Evolutionary conservation across 2,329 filamentous ascomycete genomes (phyloP).

Genomic region (Ophiostoma sp.): DNA sequence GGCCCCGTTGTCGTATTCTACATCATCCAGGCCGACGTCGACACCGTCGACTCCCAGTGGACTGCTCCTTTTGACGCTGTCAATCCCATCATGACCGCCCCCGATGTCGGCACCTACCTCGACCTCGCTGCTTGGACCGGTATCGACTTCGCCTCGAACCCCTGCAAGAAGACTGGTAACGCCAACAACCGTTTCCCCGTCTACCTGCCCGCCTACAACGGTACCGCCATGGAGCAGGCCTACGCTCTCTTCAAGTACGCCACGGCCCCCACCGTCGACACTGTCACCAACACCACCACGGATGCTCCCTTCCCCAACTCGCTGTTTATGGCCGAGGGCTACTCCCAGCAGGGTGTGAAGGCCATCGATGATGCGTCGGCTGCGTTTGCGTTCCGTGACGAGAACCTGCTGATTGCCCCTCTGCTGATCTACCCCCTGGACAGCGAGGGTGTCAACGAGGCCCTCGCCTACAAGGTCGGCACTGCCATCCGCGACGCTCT

Average conservation of each 20-base stretch:
- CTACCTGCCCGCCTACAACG: slow-evolving; percentile 38
- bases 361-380: slow-evolving; percentile 34
- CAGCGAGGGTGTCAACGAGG: slow-evolving; percentile 32
- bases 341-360: slow-evolving; percentile 43
- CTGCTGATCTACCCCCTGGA: slow-evolving; percentile 36
- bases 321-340: slow-evolving; percentile 53
- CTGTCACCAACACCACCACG: slow-evolving; percentile 24
- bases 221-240: slow-evolving; percentile 29
- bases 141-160: slow-evolving; percentile 34
- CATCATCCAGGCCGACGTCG: slow-evolving; percentile 41
- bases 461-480: slow-evolving; percentile 34
- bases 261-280: slow-evolving; percentile 19
- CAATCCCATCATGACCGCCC: slow-evolving; percentile 32
- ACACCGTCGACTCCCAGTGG: slow-evolving; percentile 33
- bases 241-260: slow-evolving; percentile 35
- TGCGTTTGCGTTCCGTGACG: slow-evolving; percentile 43
- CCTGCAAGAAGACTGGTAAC: slow-evolving; percentile 40
- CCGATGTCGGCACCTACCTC: slow-evolving; percentile 37
- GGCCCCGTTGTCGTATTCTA: slow-evolving; percentile 39
- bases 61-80: slow-evolving; percentile 40
- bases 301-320: slow-evolving; percentile 31
- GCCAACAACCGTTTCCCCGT: slow-evolving; percentile 42
- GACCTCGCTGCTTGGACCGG: slow-evolving; percentile 43
- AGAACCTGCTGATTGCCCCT: slow-evolving; percentile 40
- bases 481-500: slow-evolving; percentile 38